A percentile compares a stretch with the other conserved stretches of the same genome.
phyloP scores from a whole-genome alignment of 2,329 filamentous ascomycete species.

The Fusarium udum region DNA sequence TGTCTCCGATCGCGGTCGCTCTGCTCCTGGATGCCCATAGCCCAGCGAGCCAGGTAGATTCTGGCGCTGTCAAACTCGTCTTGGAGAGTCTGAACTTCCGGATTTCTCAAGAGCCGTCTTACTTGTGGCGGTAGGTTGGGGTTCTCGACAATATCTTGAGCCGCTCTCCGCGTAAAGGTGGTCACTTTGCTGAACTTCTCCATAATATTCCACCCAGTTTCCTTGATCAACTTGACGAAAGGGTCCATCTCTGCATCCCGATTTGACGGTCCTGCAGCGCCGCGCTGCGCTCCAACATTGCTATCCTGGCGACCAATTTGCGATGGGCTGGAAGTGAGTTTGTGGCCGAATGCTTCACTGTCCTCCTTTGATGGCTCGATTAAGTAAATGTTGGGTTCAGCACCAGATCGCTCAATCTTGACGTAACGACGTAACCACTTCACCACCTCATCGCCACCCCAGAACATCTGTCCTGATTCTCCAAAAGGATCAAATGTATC shows the following conservation, averaged over 20 bases:
- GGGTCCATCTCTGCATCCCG: conserved; percentile 87
- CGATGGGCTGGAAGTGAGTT: conserved; percentile 55
- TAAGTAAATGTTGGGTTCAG: conserved; percentile 90
- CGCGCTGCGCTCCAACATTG: conserved; percentile 41
- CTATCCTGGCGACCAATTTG: conserved; percentile 47
- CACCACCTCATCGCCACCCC: conserved; percentile 96
- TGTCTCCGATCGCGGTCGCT: conserved; percentile 87
- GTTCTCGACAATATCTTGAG: conserved; percentile 91
- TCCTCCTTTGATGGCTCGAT: conserved; percentile 90
- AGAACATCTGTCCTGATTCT: conserved; percentile 87
- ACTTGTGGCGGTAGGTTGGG: conserved; percentile 91
- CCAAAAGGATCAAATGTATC: conserved; percentile 93
- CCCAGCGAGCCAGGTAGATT: conserved; percentile 94
- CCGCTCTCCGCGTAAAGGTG: conserved; percentile 91
- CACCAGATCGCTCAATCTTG: conserved; percentile 80
- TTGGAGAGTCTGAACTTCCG: conserved; percentile 92
- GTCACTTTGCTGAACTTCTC: conserved; percentile 98
- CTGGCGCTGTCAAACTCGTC: conserved; percentile 98
- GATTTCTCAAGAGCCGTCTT: conserved; percentile 83
- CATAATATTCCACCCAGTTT: conserved; percentile 94
- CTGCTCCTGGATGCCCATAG: conserved; percentile 98
- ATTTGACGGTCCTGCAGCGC: conserved; percentile 51
- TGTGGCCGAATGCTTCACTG: conserved; percentile 78
- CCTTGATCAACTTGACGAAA: conserved; percentile 91
- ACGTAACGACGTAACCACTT: conserved; percentile 90